These are phyloP conservation scores for Rhizopus delemar DNA, from an alignment of 371 early-diverging fungal genomes.

Conservation along the genomic window DNA sequence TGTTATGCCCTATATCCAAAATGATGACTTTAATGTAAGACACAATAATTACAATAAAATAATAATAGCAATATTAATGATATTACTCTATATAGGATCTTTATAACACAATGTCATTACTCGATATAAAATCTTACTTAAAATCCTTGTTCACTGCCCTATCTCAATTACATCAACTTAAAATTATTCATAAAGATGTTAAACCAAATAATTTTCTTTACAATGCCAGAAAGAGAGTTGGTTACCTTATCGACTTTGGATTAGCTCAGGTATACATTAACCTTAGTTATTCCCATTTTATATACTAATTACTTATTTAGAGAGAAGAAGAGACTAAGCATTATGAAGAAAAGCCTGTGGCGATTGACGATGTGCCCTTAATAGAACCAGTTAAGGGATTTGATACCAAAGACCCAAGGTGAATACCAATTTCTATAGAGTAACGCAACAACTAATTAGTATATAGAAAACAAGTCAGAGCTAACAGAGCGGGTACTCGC, in stretches of 20 bases:
- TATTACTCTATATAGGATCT: constrained; percentile 6
- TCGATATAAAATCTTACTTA: constrained; percentile 85
- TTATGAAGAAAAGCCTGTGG: constrained; percentile 1
- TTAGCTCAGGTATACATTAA: constrained; percentile 76
- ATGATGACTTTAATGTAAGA: constrained; percentile 82
- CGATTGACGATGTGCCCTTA: neutral
- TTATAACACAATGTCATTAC: constrained; percentile 44
- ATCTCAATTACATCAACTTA: constrained; percentile 67
- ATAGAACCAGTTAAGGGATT: constrained; percentile 17
- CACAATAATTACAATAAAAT: neutral
- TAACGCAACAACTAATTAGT: neutral
- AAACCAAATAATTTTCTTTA: constrained; percentile 98
- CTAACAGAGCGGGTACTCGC: constrained; percentile 96
- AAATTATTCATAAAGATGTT: constrained; percentile 91
- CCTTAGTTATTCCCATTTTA: neutral
- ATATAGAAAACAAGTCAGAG: constrained; percentile 71
- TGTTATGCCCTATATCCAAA: constrained; percentile 88
- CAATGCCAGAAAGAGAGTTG: constrained; percentile 65
- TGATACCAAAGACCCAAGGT: constrained; percentile 37
- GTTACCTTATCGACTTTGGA: constrained; percentile 97
- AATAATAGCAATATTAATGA: neutral
- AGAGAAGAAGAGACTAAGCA: constrained; percentile 21
- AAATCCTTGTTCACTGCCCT: constrained; percentile 76
- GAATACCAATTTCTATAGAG: constrained; percentile 26
- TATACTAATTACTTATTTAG: constrained; percentile 3